Base-by-base conservation (phyloP, 23 red algal species). In the Cyanidiococcus yangmingshanensis region DNA sequence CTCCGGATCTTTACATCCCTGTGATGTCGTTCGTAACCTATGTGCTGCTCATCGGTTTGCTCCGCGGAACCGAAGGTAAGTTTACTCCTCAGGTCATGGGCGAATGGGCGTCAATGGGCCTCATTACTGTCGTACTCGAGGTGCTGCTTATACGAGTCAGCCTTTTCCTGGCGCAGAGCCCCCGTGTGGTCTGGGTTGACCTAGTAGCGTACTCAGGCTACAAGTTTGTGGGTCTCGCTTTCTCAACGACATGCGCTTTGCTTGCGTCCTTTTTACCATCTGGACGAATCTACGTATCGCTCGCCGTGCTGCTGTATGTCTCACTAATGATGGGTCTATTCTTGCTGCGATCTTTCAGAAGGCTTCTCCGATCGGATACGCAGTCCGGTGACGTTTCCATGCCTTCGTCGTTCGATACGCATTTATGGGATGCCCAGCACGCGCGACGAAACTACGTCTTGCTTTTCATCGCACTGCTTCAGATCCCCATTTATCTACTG, bases 1-100 rank as follows among this genome's bases (percentile, higher is more conserved):
- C 93, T 39, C 93, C 93, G 68, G 93, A 97, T 37, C 87, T 97
- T 36, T 97, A 97, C 79, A 97, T 97, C 51, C 93, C 93, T 0
- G 77, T 86, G 37, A 90, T 91, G 87, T 58, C 87, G 2, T 90
- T 97, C 71, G 79, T 90, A 39, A 90, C 93, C 7, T 97, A 97
- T 57, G 89, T 97, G 39, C 76, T 97, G 1, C 38, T 97, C 58
- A 87, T 90, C 45, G 89, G 88, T 29, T 90, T 97, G 80, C 79
- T 97, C 57, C 84, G 82, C 41, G 93, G 93, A 37, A 88, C 86
- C 18, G 79, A 80, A 57, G 82, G 86, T 59, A 68, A 77, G 18
- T 97, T 97, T 71, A 89, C 78, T 18, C 87, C 93, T 40, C 84
- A 97, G 45, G 74, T 88, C 27, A 81, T 97, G 74, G 93, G 86